Evolutionary conservation across 352 stramenopile species (phyloP), one percentile per base, ranked within the genome.

Genomic region (Ochromonadaceae sp.): DNA sequence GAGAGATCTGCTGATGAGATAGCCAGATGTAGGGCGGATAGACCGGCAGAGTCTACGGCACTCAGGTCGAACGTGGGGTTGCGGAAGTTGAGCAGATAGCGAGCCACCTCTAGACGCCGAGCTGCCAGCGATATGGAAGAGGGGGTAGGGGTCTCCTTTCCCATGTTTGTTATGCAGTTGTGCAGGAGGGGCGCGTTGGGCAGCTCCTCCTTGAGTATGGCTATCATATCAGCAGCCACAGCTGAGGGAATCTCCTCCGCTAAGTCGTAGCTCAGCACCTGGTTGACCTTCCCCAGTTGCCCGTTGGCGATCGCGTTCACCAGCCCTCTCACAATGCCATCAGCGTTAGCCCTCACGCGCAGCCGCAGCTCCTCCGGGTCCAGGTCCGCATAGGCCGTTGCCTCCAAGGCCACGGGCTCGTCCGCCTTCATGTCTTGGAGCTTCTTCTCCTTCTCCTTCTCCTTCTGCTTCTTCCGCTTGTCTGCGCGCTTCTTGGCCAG

Each of bases 401-500:
- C n/a, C n/a, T n/a, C n/a, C n/a, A n/a, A n/a, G n/a, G n/a, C n/a
- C n/a, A n/a, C n/a, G n/a, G n/a, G n/a, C n/a, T 44, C 15, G 15
- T 44, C 40, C 17, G 40, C 40, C 22, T 7, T 39, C 25, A 42
- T 35, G 4, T 57, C 22, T n/a, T 57, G 31, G 5, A 42, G 4
- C 10, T 9, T 35, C 41, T 61, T 47, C 48, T 61, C 12, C 34
- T 50, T 7, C 22, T 50, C 38, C 38, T 50, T 39, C 26, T 63
- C 55, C 25, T 63, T 63, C 28, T 63, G 55, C 25, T 63, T 63
- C 22, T 31, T 9, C 25, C 38, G 4, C 55, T 63, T 63, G 5
- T 63, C 55, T 30, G 55, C 55, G 17, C 55, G 55, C 31, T 63
- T 63, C 41, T 50, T 63, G 9, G 55, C 38, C 28, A 12, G 36